Base-by-base conservation (phyloP, 2,329 filamentous ascomycete genomes). In the Sphaceloma murrayae region DNA sequence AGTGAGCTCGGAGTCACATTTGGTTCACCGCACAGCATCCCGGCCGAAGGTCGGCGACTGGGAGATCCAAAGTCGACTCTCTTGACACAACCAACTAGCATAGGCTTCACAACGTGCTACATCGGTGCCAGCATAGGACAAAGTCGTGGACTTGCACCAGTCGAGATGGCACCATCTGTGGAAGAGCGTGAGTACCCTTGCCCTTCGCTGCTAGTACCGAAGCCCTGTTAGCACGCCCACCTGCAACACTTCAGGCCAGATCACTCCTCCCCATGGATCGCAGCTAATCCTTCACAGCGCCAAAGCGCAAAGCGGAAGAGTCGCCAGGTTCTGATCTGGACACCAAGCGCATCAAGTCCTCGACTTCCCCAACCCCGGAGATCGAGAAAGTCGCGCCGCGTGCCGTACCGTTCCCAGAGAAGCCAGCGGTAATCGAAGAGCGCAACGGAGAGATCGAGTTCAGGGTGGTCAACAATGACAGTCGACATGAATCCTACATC, bases 391-490 rank as follows among this genome's bases (percentile, higher is more conserved):
- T 44, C 27, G 40, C 34, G 18, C 43, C 66, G 51, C 61, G 66
- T 4, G 62, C 62, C 5, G 85, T 93, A 26, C 85, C 84, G 1
- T 95, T 91, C 56, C 87, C 87, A 1, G 87, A 94, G 64, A 95
- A 93, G 79, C 84, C 86, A 4, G 89, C 88, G 6, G 89, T 94
- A 3, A 74, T 93, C 52, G 91, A 98, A 67, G 91, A 98, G 65
- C 82, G 87, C 56, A 84, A 81, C 58, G 87, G 88, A 58, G 85
- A 94, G 52, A 96, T 98, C 54, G 87, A 96, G 62, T 96, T 96
- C 62, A 81, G 88, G 36, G 91, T 96, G 5, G 91, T 98, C 56
- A 96, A 96, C 71, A 98, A 98, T 59, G 91, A 98, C 59, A 83
- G 84, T 56, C 74, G 80, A 27, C 77, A 82, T 52, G 86, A 94